Percentiles rank a stretch among this genome's conserved stretches.
Conservation (phyloP, 148 eudicot genomes). For the Silene conica region DNA sequence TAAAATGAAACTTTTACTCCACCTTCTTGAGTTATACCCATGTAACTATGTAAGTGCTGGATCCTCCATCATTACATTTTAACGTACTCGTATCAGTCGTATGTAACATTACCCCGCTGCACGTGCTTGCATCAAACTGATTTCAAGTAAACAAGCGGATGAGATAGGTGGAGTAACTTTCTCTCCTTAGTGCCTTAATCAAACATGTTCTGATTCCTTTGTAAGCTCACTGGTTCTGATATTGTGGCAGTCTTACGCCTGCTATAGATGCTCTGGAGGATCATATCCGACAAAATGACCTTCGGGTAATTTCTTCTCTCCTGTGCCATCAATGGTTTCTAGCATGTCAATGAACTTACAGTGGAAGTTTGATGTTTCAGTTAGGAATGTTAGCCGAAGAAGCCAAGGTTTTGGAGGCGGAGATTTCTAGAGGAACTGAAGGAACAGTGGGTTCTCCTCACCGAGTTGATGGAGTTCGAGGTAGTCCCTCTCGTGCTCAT, state of each 20-base stretch:
- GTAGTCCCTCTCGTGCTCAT: constrained; percentile 51
- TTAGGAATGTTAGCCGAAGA: constrained; percentile 61
- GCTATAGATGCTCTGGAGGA: constrained; percentile 85
- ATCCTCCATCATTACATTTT: too few species aligned
- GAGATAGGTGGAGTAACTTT: too few species aligned
- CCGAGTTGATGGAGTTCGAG: constrained; percentile 47
- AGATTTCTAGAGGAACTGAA: constrained; percentile 39
- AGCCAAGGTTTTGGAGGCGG: constrained; percentile 67
- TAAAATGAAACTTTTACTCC: too few species aligned
- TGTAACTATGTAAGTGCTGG: too few species aligned
- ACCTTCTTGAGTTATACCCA: too few species aligned
- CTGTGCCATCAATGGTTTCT: not conserved
- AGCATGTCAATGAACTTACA: not conserved
- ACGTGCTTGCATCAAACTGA: too few species aligned
- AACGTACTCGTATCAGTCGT: too few species aligned
- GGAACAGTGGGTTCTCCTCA: constrained; percentile 56
- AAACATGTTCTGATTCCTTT: not conserved
- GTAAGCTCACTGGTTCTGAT: constrained; percentile 8
- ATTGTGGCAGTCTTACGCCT: constrained; percentile 75
- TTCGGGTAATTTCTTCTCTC: constrained; percentile 47
- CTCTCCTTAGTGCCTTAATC: too few species aligned
- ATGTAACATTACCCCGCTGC: too few species aligned
- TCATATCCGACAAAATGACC: constrained; percentile 68
- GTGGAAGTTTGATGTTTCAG: constrained; percentile 29
- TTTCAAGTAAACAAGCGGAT: too few species aligned